Evolutionary conservation across 2,329 filamentous ascomycete genomes (phyloP), one percentile per base, ranked within the genome.

Genomic region (Penicillium janthinellum): DNA sequence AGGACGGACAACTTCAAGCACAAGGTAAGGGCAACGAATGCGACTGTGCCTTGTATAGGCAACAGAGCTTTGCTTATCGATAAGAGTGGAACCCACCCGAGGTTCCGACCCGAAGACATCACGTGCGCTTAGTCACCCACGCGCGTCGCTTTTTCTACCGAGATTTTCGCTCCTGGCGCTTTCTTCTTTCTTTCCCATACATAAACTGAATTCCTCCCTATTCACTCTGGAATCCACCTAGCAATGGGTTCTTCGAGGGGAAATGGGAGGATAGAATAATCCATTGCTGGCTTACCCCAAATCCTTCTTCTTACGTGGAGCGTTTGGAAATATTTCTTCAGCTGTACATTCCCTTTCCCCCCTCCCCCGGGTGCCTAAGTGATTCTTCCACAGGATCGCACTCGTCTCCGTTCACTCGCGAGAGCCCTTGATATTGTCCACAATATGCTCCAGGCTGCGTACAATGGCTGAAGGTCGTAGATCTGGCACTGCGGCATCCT

Each of bases 401-500:
- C 5, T 83, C 82, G 35, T 71, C 73, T 2, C 82, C 83, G 14
- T 87, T 75, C 17, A 84, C 71, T 41, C 39, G 25, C 45, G 47
- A 62, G 65, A 62, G 14, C 68, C 66, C 55, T 71, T 64, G 12
- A 78, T 69, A 45, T 67, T 70, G 14, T 74, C 71, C 0, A 87
- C 77, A 2, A 87, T 85, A 61, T 88, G 80, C 58, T 86, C 83
- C 31, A 91, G 78, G 6, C 83, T 83, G 37, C 71, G 74, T 3
- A 82, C 83, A 20, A 88, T 76, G 10, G 84, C 72, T 0, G 82
- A 85, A 20, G 88, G 89, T 53, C 73, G 73, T 15, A 78, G 70
- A 5, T 67, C 75, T 6, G 80, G 79, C 4, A 83, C 82, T 48
- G 90, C 74, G 10, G 75, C 76, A 76, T 92, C 90, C 61, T 82